A percentile compares a stretch with the other conserved stretches of the same genome.
Conservation (phyloP, 371 early-diverging fungal genomes). For the Phascolomyces articulosus region DNA sequence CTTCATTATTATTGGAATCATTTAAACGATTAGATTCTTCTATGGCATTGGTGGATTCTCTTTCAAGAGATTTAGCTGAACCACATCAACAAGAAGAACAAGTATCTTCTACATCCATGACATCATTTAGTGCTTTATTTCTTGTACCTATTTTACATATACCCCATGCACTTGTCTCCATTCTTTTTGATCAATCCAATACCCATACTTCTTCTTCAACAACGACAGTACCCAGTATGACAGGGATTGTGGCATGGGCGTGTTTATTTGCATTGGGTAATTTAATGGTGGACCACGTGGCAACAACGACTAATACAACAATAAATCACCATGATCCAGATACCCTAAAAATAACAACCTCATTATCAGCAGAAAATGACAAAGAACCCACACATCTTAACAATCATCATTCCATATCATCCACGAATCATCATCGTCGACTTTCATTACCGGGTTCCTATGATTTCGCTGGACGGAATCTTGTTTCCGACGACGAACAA, state of each 20-base stretch:
- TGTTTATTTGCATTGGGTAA: conserved; percentile 40
- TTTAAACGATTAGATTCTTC: conserved; percentile 46
- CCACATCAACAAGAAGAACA: neutral
- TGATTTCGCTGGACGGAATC: conserved; percentile 5
- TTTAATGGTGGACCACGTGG: conserved; percentile 30
- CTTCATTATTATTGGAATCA: conserved; percentile 34
- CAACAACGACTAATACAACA: neutral
- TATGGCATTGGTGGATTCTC: conserved; percentile 50
- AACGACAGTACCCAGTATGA: conserved; percentile 8
- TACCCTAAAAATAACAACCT: neutral
- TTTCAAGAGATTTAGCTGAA: conserved; percentile 46
- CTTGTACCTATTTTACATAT: conserved; percentile 42
- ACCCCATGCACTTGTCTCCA: conserved; percentile 35
- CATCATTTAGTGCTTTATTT: conserved; percentile 15
- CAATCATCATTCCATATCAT: too few species aligned
- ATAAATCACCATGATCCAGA: neutral
- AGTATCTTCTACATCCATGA: neutral
- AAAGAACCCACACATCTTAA: too few species aligned
- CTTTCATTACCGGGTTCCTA: conserved; percentile 3
- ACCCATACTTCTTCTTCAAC: conserved; percentile 4
- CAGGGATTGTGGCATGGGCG: conserved; percentile 38
- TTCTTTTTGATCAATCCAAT: conserved; percentile 23
- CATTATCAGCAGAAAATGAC: neutral
- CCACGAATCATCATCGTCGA: too few species aligned
- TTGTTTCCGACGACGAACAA: neutral